phyloP scores from a whole-genome alignment of 2,329 filamentous ascomycete genomes.

The Botrytis medusae region DNA sequence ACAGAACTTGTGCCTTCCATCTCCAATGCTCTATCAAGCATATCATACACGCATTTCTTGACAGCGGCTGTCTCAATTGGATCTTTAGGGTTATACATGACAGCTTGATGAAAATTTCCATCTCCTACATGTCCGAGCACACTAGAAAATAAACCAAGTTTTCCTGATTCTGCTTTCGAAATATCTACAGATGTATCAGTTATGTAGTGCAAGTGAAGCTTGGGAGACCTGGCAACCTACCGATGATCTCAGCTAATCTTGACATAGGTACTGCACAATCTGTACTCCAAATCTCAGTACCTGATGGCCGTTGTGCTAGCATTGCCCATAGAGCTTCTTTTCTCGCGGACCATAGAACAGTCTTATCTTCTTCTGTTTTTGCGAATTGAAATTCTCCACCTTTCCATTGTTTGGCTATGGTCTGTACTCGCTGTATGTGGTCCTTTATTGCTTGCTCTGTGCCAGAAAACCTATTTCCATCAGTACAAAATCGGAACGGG shows the following conservation, averaged over 20 bases:
- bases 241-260: conserved; percentile 69
- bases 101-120: conserved; percentile 88
- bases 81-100: conserved; percentile 78
- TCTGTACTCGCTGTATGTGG: conserved; percentile 67
- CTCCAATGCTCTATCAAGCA: conserved; percentile 81
- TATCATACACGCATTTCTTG: conserved; percentile 76
- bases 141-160: conserved; percentile 74
- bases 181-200: conserved; percentile 47
- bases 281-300: conserved; percentile 71
- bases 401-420: conserved; percentile 62
- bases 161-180: conserved; percentile 80
- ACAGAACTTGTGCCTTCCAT: conserved; percentile 89
- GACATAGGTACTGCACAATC: conserved; percentile 81
- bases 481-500: background rate
- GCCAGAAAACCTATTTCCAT: conserved; percentile 59
- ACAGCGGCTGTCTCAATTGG: conserved; percentile 69
- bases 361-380: conserved; percentile 64
- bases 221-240: background rate
- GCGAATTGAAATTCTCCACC: conserved; percentile 74
- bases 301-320: conserved; percentile 63
- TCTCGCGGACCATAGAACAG: conserved; percentile 74
- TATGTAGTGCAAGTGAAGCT: too few species aligned
- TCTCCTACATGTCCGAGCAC: conserved; percentile 87
- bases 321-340: conserved; percentile 82
- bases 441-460: conserved; percentile 72